Conservation (phyloP, 2,329 filamentous ascomycete species). For the Tolypocladium album region DNA sequence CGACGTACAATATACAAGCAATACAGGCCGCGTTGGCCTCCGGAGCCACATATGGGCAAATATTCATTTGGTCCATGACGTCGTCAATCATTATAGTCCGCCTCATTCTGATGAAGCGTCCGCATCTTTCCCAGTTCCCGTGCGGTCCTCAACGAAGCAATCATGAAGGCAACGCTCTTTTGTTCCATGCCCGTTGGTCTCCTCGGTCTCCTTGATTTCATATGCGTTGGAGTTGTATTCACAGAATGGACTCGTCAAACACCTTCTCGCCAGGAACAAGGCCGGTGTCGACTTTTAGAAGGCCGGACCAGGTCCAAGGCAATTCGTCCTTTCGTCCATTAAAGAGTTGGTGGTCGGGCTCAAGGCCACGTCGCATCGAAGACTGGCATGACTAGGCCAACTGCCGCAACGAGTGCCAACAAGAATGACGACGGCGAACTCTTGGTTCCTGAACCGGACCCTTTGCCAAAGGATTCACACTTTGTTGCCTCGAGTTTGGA, state of each 20-base stretch:
- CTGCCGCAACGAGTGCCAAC: background rate
- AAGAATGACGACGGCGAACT: background rate
- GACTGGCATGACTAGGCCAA: background rate
- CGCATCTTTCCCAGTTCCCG: background rate
- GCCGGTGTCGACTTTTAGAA: background rate
- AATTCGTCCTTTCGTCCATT: background rate
- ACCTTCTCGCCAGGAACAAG: background rate
- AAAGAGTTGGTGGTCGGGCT: background rate
- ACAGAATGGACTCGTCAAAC: background rate
- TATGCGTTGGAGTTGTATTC: background rate
- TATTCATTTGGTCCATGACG: background rate
- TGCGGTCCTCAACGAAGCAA: background rate
- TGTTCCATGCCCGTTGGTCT: background rate
- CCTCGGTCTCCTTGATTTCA: background rate
- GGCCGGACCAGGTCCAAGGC: background rate
- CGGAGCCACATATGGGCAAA: background rate
- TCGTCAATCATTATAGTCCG: background rate
- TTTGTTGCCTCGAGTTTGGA: constrained; percentile 28
- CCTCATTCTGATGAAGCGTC: background rate
- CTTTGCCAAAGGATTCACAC: constrained; percentile 20
- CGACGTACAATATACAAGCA: background rate
- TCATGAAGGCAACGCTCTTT: background rate
- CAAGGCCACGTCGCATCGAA: background rate
- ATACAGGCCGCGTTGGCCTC: background rate
- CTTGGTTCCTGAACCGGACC: constrained; percentile 1